These are phyloP conservation scores for Friedmanniomyces simplex DNA, from an alignment of 495 filamentous ascomycete species.

Conservation along the genomic window DNA sequence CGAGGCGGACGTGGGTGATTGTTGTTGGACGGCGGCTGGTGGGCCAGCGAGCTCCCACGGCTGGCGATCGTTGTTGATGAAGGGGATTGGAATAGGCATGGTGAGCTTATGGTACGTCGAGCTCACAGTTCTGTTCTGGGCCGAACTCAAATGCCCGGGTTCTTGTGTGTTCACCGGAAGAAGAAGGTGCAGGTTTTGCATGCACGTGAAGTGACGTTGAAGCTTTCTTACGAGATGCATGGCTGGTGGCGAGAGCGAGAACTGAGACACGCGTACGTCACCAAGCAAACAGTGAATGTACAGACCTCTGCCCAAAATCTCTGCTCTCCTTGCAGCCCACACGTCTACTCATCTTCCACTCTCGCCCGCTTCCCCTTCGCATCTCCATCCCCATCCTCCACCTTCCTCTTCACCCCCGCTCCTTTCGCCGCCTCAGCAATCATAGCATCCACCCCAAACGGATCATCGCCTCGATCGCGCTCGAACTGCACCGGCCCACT, in stretches of 20 bases:
- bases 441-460: conserved; percentile 89
- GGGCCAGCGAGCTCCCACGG: too few relatives aligned
- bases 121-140: too few relatives aligned
- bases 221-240: background rate
- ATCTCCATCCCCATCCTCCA: conserved; percentile 67
- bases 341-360: conserved; percentile 64
- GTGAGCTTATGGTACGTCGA: too few relatives aligned
- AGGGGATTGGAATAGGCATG: too few relatives aligned
- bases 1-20: too few relatives aligned
- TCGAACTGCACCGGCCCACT: conserved; percentile 98
- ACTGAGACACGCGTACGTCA: background rate
- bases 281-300: background rate
- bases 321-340: too few relatives aligned
- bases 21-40: too few relatives aligned
- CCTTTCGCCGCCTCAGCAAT: conserved; percentile 63
- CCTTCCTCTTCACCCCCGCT: conserved; percentile 54
- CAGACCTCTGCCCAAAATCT: background rate
- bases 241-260: too few relatives aligned
- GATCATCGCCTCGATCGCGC: conserved; percentile 62
- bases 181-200: background rate
- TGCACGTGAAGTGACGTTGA: background rate
- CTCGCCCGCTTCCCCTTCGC: conserved; percentile 66
- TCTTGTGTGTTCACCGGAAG: too few relatives aligned
- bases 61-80: too few relatives aligned
- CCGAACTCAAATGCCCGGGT: too few relatives aligned